These are phyloP conservation scores for Usnea hakonensis DNA, from an alignment of 495 filamentous ascomycete genomes.

Conservation along the genomic window DNA sequence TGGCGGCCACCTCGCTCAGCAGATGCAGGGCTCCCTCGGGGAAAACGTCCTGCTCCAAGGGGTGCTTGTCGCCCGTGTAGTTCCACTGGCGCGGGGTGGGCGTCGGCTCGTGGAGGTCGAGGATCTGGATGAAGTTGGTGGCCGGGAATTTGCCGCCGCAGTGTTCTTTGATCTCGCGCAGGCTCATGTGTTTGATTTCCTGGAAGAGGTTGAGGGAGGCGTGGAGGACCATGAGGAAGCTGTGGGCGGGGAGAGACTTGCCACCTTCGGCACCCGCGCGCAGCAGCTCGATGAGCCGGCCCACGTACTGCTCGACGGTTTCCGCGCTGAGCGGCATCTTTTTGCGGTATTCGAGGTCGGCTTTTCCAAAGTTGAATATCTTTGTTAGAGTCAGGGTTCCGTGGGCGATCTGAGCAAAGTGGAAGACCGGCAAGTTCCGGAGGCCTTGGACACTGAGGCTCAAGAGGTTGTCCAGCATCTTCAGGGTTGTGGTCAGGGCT, in stretches of 20 bases:
- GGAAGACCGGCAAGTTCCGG: slow-evolving; percentile 65
- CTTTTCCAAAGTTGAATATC: slow-evolving; percentile 69
- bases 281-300: slow-evolving; percentile 59
- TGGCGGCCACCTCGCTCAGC: slow-evolving; percentile 62
- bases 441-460: slow-evolving; percentile 53
- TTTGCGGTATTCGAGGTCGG: slow-evolving; percentile 61
- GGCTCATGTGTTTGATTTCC: slow-evolving; percentile 9
- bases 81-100: slow-evolving; percentile 2
- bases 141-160: slow-evolving; percentile 7
- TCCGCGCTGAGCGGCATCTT: slow-evolving; percentile 69
- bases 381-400: slow-evolving; percentile 83
- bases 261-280: slow-evolving; percentile 53
- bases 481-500: slow-evolving; percentile 65
- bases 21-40: slow-evolving; percentile 40
- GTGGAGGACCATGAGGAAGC: slow-evolving; percentile 66
- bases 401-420: slow-evolving; percentile 71
- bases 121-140: slow-evolving; percentile 7
- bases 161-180: slow-evolving; percentile 4
- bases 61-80: slow-evolving; percentile 1
- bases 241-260: slow-evolving; percentile 60
- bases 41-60: slow-evolving; percentile 11
- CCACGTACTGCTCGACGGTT: slow-evolving; percentile 67
- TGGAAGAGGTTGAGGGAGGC: slow-evolving; percentile 70
- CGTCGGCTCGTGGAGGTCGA: slow-evolving; percentile 13
- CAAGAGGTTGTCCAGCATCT: slow-evolving; percentile 63